These are phyloP conservation scores for Leishmania gerbilli DNA, from an alignment of 208 protist genomes.

Conservation along the genomic window DNA sequence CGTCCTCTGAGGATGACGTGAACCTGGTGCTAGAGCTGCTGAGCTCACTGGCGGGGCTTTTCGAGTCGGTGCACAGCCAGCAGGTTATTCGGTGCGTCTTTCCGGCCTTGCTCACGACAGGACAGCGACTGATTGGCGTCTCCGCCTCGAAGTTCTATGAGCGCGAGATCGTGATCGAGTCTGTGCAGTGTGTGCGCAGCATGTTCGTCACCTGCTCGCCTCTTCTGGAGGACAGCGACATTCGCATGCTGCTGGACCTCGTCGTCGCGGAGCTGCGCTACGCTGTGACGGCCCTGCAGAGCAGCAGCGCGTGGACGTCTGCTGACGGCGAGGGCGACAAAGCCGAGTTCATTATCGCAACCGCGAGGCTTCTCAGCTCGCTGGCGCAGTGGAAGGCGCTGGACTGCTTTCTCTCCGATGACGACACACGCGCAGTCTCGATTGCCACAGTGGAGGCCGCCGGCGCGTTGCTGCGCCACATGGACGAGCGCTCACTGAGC, in stretches of 20 bases:
- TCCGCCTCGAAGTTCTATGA: slow-evolving; percentile 36
- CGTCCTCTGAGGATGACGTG: slow-evolving; percentile 17
- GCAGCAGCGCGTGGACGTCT: slow-evolving; percentile 31
- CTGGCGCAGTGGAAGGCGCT: slow-evolving; percentile 71
- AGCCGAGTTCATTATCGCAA: slow-evolving; percentile 41
- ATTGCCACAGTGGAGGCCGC: slow-evolving; percentile 43
- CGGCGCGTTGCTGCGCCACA: slow-evolving; percentile 49
- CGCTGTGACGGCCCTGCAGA: slow-evolving; percentile 16
- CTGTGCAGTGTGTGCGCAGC: slow-evolving; percentile 38
- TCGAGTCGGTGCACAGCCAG: slow-evolving; percentile 47
- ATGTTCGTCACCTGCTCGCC: slow-evolving; percentile 53
- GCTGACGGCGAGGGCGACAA: slow-evolving; percentile 55
- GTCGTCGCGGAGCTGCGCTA: slow-evolving; percentile 37
- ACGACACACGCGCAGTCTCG: slow-evolving; percentile 38
- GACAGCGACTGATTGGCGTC: slow-evolving; percentile 31
- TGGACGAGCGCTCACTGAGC: slow-evolving; percentile 51
- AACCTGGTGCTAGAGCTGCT: slow-evolving; percentile 39
- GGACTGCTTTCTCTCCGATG: slow-evolving; percentile 65
- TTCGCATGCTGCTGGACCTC: slow-evolving; percentile 38
- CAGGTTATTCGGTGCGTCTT: slow-evolving; percentile 44
- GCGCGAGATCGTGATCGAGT: slow-evolving; percentile 41
- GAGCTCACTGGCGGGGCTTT: slow-evolving; percentile 43
- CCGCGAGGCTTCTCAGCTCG: slow-evolving; percentile 53
- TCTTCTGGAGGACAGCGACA: slow-evolving; percentile 39
- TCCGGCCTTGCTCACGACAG: slow-evolving; percentile 24